Base-by-base conservation (phyloP, 352 stramenopile species). In the Phytophthora citricola region DNA sequence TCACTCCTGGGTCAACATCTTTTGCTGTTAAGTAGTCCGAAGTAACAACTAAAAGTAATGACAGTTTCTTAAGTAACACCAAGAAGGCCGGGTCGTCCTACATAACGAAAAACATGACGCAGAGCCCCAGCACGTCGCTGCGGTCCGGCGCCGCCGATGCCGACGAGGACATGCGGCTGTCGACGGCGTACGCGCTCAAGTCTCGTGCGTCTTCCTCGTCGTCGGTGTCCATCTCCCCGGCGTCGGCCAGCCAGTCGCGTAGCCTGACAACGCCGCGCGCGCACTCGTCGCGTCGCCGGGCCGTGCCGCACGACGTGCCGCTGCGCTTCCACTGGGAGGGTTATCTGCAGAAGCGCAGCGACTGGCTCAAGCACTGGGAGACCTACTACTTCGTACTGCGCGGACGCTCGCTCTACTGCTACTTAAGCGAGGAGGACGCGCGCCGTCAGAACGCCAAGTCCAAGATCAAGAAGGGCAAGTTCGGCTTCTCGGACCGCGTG, bases 341-440 rank as follows among this genome's bases (percentile, higher is more conserved):
- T 34, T 95, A 95, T 55, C 75, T 95, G 14, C 87, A 94, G 78
- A 95, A 95, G 70, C 83, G 87, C 64, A 93, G 83, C 48, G 88
- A 95, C 73, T 95, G 88, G 88, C 84, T 95, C 57, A 95, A 94
- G 73, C 86, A 95, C 70, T 94, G 86, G 88, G 88, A 95, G 61
- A 95, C 85, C 39, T 95, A 93, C 78, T 95, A 92, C 68, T 93
- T 95, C 44, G 86, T 94, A 7, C 64, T 95, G 14, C 78, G 79
- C 3, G 85, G 86, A 0, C 73, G 83, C 2, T 73, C 75, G 27
- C 73, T 95, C 32, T 95, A 92, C 57, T 95, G 87, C 69, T 95
- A 95, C 55, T 55, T 95, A 15, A 90, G 80, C 26, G 81, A 95
- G 60, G 85, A 95, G 40, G 85, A 95, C 69, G 86, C 81, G 27